Evolutionary conservation across 2,329 filamentous ascomycete species (phyloP), one percentile per base, ranked within the genome.

Genomic region (Cadophora sp.): DNA sequence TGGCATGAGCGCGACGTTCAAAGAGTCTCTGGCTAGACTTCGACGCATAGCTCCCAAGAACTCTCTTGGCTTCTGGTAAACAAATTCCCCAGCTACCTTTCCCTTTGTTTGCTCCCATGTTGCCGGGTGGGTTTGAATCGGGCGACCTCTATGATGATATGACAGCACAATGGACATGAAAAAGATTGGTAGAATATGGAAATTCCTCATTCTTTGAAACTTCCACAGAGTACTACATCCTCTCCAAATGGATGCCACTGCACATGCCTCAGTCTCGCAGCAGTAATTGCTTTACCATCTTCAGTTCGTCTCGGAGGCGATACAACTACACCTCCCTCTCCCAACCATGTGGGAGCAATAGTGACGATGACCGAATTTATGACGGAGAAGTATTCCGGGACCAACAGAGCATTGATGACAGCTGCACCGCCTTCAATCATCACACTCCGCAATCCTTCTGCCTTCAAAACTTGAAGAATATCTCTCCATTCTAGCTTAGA

Each of bases 351-450:
- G 9, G 95, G 95, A 3, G 95, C 94, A 74, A 97, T 89, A 0
- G 95, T 97, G 66, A 97, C 84, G 73, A 98, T 91, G 59, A 97
- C 89, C 1, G 90, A 90, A 75, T 93, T 86, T 50, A 97, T 83
- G 9, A 94, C 80, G n/a, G 77, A 73, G 18, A 87, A 82, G 73
- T 89, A 87, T 33, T 81, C 81, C 2, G 86, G 83, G 47, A 85
- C 82, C n/a, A 98, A 83, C 20, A 98, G 80, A 45, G 91, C 87
- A 76, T 96, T 96, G 76, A 98, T 93, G 41, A 97, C 88, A 13
- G 84, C 82, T 0, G 87, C 94, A 13, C 95, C 95, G 0, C 95
- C 95, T 78, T 98, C 95, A 59, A 98, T 85, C 95, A 97, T 97
- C 66, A 97, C 83, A 76, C 93, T 97, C 62, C 80, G 79, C 53